Evolutionary conservation across 2,329 filamentous ascomycete genomes (phyloP).

Genomic region (Neophaeococcomyces mojaviensis): DNA sequence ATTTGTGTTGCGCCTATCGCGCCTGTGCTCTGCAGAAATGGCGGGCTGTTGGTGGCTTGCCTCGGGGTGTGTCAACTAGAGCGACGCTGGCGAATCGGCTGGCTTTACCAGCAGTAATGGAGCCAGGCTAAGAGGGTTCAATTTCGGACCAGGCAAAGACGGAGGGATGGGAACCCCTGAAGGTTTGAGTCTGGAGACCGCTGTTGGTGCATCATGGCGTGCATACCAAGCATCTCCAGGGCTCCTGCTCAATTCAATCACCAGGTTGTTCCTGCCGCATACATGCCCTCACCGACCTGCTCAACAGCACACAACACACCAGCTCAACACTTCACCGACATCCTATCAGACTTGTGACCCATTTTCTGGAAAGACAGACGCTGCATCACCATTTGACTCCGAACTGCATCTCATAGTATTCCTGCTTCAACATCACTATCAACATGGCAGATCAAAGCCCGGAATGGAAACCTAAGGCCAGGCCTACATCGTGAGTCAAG

Average conservation of each 20-base stretch:
- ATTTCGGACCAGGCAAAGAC: too few species aligned
- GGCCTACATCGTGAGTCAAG: slow-evolving; percentile 71
- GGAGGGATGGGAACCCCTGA: background rate
- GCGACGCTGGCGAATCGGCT: too few species aligned
- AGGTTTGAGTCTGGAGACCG: background rate
- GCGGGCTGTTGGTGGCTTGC: too few species aligned
- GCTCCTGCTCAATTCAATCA: background rate
- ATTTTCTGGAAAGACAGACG: background rate
- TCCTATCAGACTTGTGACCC: background rate
- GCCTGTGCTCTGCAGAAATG: background rate
- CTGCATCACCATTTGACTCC: background rate
- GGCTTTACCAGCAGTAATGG: too few species aligned
- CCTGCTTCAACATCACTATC: background rate
- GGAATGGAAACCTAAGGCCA: slow-evolving; percentile 72
- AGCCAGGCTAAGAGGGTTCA: background rate
- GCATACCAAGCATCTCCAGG: slow-evolving; percentile 1
- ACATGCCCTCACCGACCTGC: background rate
- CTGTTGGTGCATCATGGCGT: background rate
- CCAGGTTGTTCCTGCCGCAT: background rate
- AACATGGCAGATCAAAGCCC: slow-evolving; percentile 44
- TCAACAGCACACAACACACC: background rate
- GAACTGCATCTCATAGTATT: background rate
- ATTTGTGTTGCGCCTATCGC: background rate
- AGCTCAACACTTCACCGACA: background rate
- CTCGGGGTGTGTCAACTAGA: too few species aligned